Evolutionary conservation across 345 rosid species (phyloP), one percentile per base, ranked within the genome.

Genomic region (Gossypium bickii): DNA sequence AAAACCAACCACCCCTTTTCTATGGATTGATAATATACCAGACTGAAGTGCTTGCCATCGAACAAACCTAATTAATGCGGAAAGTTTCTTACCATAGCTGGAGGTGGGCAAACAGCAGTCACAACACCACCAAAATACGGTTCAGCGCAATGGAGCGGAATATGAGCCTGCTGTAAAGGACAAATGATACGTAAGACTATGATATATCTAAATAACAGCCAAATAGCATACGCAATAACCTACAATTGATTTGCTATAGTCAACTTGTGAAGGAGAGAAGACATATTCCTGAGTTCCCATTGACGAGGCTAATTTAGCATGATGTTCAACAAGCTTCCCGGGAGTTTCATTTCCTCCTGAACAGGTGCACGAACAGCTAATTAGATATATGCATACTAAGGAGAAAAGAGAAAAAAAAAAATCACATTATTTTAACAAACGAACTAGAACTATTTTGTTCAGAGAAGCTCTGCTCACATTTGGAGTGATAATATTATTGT

Each of bases 121-220:
- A 85, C 43, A 55, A 83, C 45, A 56, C 89, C 82, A 29, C 89
- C 79, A 45, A 64, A 79, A 74, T 82, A 87, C 57, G 88, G 94
- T 76, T 89, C 90, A 67, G 84, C 82, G 79, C 77, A 85, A 69
- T 83, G 89, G 74, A 82, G 44, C 0, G 90, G 84, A 70, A 86
- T 15, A 17, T 61, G 77, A 69, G 83, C 86, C 94, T 92, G 80
- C 60, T 72, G 59, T 41, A 68, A 34, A 43, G 75, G 64, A 16
- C 1, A 34, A 20, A 51, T 13, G 24, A 77, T 13, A 68, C 22
- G 55, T 60, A 72, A 80, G 80, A 72, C 43, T 78, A 56, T 55
- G 13, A 62, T 61, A 24, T 74, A 70, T 8, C 8, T 74, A n/a
- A 12, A 57, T 25, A 64, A 52, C 52, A 55, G 17, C 44, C 34